Conservation (phyloP, 225 moss, liverwort and hornwort species). For the Physcomitrium patens region DNA sequence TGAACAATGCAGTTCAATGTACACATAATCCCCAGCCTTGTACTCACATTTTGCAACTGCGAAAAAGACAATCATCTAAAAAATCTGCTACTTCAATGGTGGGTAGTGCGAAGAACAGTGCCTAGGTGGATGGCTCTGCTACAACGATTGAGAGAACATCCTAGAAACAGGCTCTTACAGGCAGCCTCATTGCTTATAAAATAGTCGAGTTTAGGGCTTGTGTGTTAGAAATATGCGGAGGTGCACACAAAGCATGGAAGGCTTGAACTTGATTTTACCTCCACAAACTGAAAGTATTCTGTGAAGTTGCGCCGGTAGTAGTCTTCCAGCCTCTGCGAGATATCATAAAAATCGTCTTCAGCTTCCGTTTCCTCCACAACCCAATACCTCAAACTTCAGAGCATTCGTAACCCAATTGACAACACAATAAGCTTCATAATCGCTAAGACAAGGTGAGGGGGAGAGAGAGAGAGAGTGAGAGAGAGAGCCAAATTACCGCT, state of each 20-base stretch:
- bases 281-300: conserved; percentile 92
- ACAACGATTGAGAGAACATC: no score
- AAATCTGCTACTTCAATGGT: no score
- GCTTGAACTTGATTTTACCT: conserved; percentile 44
- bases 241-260: conserved; percentile 3
- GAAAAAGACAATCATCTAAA: no score
- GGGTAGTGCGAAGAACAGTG: no score
- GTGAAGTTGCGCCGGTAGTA: conserved; percentile 93
- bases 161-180: no score
- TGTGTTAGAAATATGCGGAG: neutral
- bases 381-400: neutral
- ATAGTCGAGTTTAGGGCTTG: neutral
- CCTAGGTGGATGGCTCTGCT: no score
- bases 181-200: no score
- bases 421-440: conserved; percentile 17
- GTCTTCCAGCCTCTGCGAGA: conserved; percentile 77
- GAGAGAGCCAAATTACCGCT: conserved; percentile 46
- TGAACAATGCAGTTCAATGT: no score
- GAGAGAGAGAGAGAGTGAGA: neutral
- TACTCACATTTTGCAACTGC: no score
- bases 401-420: neutral
- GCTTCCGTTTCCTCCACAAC: neutral
- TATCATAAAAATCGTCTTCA: conserved; percentile 9
- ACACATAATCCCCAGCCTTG: no score
- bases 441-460: neutral